Percentiles rank a stretch among this genome's conserved stretches.
Evolutionary conservation across 345 rosid genomes (phyloP).

Genomic region (Citrus trifoliata): DNA sequence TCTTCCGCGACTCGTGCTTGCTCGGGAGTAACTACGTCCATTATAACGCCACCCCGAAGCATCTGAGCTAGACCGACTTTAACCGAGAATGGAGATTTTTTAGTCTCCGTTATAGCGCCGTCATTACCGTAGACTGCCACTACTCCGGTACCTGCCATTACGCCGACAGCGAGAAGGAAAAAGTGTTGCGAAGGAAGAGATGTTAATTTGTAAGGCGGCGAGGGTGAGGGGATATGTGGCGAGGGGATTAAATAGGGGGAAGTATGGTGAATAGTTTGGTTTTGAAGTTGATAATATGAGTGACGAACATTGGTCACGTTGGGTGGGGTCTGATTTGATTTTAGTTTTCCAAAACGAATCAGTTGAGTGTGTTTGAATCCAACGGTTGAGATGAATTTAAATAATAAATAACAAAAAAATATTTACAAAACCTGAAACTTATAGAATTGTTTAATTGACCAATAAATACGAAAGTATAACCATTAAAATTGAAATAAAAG

Average conservation of each 20-base stretch:
- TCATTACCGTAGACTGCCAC: slow-evolving; percentile 61
- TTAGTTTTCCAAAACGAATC: too few species aligned
- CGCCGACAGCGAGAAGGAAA: neutral
- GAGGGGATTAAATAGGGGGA: slow-evolving; percentile 4
- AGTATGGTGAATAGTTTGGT: neutral
- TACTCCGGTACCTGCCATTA: slow-evolving; percentile 73
- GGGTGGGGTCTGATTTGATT: neutral
- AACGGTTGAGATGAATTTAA: neutral
- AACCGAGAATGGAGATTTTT: slow-evolving; percentile 70
- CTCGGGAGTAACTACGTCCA: slow-evolving; percentile 76
- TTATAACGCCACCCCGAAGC: slow-evolving; percentile 83
- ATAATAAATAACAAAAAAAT: too few species aligned
- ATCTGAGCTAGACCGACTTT: slow-evolving; percentile 85
- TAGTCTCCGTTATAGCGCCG: slow-evolving; percentile 58
- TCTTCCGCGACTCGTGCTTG: slow-evolving; percentile 78
- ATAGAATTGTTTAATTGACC: too few species aligned
- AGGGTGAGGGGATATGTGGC: neutral
- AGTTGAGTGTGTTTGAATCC: neutral
- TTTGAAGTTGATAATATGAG: neutral
- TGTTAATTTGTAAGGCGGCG: neutral
- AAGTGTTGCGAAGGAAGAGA: neutral
- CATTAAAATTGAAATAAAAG: fast-evolving
- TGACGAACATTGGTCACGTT: neutral
- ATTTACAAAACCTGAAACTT: too few species aligned
- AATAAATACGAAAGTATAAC: too few species aligned